These are phyloP conservation scores for Aureoboletus auriporus DNA, from an alignment of 768 basidiomycete species.

Conservation along the genomic window DNA sequence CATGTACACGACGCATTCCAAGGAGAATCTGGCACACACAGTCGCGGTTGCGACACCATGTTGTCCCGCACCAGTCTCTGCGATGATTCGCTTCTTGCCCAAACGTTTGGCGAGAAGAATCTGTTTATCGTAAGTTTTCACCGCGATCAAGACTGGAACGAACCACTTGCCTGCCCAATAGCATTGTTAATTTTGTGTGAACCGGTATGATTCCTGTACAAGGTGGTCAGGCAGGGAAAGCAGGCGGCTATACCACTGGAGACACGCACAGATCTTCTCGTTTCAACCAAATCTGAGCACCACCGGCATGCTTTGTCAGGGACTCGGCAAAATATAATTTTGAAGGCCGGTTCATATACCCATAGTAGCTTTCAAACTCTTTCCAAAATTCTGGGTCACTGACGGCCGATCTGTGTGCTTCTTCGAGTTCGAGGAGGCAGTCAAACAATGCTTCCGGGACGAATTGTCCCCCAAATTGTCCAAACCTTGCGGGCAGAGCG, in stretches of 20 bases:
- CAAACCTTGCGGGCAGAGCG: conserved; percentile 79
- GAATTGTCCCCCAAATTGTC: conserved; percentile 95
- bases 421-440: conserved; percentile 85
- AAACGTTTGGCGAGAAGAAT: conserved; percentile 91
- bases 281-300: conserved; percentile 97
- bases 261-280: conserved; percentile 78
- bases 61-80: conserved; percentile 98
- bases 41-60: conserved; percentile 99
- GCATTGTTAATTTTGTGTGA: conserved; percentile 99
- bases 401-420: conserved; percentile 83
- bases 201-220: conserved; percentile 86
- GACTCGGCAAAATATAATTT: conserved; percentile 89
- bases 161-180: conserved; percentile 75
- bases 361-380: conserved; percentile 83
- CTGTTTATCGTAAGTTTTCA: conserved; percentile 33
- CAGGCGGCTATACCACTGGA: neutral
- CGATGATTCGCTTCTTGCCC: conserved; percentile 96
- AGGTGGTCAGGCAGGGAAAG: conserved; percentile 1
- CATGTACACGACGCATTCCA: conserved; percentile 98
- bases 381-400: conserved; percentile 89
- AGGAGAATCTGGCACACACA: conserved; percentile 92
- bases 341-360: conserved; percentile 94
- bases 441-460: conserved; percentile 97
- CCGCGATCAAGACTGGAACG: neutral
- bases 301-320: conserved; percentile 84